A percentile compares a stretch with the other conserved stretches of the same genome.
Conservation (phyloP, 2,329 filamentous ascomycete species). For the Periconia sp. region DNA sequence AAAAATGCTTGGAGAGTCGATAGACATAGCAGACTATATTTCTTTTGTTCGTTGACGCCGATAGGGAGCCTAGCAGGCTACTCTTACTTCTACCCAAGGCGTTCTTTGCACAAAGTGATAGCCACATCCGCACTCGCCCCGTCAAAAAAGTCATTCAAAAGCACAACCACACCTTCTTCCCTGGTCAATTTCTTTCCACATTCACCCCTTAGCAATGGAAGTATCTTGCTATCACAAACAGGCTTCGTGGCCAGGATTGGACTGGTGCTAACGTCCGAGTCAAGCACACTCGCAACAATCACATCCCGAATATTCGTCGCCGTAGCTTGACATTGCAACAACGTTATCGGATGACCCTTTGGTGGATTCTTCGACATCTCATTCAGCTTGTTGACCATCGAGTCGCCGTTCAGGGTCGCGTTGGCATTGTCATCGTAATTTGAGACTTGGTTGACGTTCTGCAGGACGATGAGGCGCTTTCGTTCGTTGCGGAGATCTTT, state of each 20-base stretch:
- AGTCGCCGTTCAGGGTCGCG: conserved; percentile 37
- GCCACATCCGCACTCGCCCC: conserved; percentile 57
- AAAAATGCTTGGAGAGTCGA: no score
- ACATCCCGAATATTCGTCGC: conserved; percentile 58
- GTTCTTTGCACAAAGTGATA: conserved; percentile 48
- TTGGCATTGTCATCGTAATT: conserved; percentile 43
- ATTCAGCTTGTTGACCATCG: conserved; percentile 33
- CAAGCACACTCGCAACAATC: conserved; percentile 54
- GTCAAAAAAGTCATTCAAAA: conserved; percentile 60
- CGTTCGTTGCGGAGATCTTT: conserved; percentile 29
- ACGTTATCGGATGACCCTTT: conserved; percentile 25
- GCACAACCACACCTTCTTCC: conserved; percentile 53
- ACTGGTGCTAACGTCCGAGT: conserved; percentile 52
- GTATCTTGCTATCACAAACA: conserved; percentile 55
- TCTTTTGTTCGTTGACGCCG: no score
- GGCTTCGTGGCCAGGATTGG: conserved; percentile 58
- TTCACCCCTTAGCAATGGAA: conserved; percentile 56
- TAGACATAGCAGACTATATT: no score
- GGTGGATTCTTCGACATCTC: conserved; percentile 28
- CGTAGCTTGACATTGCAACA: conserved; percentile 58
- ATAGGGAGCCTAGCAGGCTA: no score
- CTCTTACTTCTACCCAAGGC: no score
- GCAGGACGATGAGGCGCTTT: conserved; percentile 34
- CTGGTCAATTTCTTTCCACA: conserved; percentile 44
- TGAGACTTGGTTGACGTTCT: conserved; percentile 29